Conservation (phyloP, 2,329 filamentous ascomycete species). For the Colletotrichum tropicale region DNA sequence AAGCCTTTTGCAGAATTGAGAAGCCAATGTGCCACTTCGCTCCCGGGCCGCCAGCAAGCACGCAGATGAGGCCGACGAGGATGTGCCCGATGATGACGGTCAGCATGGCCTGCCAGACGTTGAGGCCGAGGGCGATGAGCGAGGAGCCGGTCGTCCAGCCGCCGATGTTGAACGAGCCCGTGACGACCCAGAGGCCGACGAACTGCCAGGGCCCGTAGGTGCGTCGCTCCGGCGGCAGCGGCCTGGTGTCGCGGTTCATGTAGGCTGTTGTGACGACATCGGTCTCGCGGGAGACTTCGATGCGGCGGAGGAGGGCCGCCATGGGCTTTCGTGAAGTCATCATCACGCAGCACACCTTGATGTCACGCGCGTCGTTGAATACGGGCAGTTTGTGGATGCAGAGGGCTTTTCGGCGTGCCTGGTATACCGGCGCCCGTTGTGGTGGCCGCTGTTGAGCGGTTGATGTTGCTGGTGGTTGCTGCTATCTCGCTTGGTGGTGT, state of each 20-base stretch:
- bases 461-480: neutral
- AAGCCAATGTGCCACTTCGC: slow-evolving; percentile 33
- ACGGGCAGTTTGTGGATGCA: neutral
- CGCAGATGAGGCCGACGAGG: slow-evolving; percentile 28
- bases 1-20: slow-evolving; percentile 28
- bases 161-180: slow-evolving; percentile 36
- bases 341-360: neutral
- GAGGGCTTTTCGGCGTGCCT: neutral
- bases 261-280: slow-evolving; percentile 27
- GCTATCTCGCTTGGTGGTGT: neutral
- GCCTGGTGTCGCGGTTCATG: slow-evolving; percentile 32
- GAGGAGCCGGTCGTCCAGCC: slow-evolving; percentile 35
- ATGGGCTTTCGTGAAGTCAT: neutral
- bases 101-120: slow-evolving; percentile 31
- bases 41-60: slow-evolving; percentile 28
- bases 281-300: slow-evolving; percentile 27
- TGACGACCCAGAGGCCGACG: slow-evolving; percentile 35
- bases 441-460: neutral
- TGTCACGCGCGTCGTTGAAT: neutral
- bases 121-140: slow-evolving; percentile 30
- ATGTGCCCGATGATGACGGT: slow-evolving; percentile 27
- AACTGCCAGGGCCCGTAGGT: slow-evolving; percentile 36
- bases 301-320: slow-evolving; percentile 13
- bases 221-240: slow-evolving; percentile 29
- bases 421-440: neutral